Base-by-base conservation (phyloP, 164 flowering plant genomes). In the Tinospora cordifolia region DNA sequence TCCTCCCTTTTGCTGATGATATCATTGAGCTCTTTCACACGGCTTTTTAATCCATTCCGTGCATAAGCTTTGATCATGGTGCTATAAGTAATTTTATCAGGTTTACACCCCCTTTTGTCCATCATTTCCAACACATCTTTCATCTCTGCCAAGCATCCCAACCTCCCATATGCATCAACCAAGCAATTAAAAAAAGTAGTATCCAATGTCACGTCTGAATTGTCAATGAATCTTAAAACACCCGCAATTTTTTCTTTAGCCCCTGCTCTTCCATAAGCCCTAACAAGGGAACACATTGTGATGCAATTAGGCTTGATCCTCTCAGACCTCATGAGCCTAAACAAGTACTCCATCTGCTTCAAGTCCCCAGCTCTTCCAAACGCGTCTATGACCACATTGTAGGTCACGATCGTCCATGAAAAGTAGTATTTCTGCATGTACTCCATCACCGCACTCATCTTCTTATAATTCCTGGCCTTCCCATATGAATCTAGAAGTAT, bases 401-500 rank as follows among this genome's bases (percentile, higher is more conserved):
- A 95, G 8, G 98, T 95, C 9, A 95, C 94, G 47, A 87, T 69
- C 0, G 96, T 89, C 97, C 99, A 92, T 5, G 92, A 85, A 78
- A 79, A 89, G 82, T 90, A 93, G 68, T 95, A 89, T 65, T 84
- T 88, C 75, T 89, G 95, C 98, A 92, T 95, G 85, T 84, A 92
- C 75, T 90, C 90, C 97, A 90, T 90, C 21, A 92, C 97, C 19
- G 97, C 81, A 73, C 99, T 79, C 99, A 92, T 92, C 76, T 92
- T 92, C 74, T 88, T 82, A 41, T 87, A 90, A 40, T 77, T 74
- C 2, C 77, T 84, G 17, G 87, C 78, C 81, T 90, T 95, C n/a
- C 88, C 97, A 60, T 95, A 92, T 10, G 98, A 90, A 81, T 92
- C 92, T 13, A 95, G 81, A 57, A 95, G 91, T 71, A 95, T 87